Conservation (phyloP, 805 yeast species). For the Cyberlindnera americana region DNA sequence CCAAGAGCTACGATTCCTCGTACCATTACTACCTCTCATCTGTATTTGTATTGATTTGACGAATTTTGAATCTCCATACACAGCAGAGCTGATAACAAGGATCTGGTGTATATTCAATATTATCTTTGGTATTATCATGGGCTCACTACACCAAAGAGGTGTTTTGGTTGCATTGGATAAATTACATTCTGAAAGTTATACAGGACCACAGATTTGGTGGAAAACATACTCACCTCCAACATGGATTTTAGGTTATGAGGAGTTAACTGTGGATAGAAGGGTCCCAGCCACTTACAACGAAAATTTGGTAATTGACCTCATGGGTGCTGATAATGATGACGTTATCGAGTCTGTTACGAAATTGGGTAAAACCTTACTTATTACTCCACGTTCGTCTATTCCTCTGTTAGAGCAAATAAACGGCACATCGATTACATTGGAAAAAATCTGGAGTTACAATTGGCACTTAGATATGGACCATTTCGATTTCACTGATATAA, state of each 20-base stretch:
- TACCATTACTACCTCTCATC: conserved; percentile 73
- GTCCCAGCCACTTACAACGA: conserved; percentile 1
- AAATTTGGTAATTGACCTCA: conserved; percentile 38
- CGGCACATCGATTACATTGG: conserved; percentile 11
- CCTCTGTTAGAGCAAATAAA: conserved; percentile 18
- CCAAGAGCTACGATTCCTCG: conserved; percentile 86
- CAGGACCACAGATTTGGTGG: conserved; percentile 74
- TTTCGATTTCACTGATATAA: conserved; percentile 46
- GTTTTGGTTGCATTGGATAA: conserved; percentile 61
- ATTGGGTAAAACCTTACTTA: conserved; percentile 16
- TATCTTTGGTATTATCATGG: conserved; percentile 61
- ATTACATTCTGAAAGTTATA: conserved; percentile 28
- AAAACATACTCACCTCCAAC: conserved; percentile 91
- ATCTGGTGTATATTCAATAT: conserved; percentile 67
- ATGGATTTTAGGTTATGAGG: conserved; percentile 54
- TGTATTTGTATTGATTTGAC: conserved; percentile 54
- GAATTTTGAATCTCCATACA: conserved; percentile 20
- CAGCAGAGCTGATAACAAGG: conserved; percentile 22
- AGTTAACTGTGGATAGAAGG: conserved; percentile 17
- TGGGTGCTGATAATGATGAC: conserved; percentile 38
- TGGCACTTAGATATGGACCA: conserved; percentile 74
- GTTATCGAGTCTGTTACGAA: conserved; percentile 25
- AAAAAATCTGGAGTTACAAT: conserved; percentile 34
- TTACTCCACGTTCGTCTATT: conserved; percentile 26
- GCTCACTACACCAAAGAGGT: conserved; percentile 88